Base-by-base conservation (phyloP, 331 rosid genomes). In the Spiraea crenata region DNA sequence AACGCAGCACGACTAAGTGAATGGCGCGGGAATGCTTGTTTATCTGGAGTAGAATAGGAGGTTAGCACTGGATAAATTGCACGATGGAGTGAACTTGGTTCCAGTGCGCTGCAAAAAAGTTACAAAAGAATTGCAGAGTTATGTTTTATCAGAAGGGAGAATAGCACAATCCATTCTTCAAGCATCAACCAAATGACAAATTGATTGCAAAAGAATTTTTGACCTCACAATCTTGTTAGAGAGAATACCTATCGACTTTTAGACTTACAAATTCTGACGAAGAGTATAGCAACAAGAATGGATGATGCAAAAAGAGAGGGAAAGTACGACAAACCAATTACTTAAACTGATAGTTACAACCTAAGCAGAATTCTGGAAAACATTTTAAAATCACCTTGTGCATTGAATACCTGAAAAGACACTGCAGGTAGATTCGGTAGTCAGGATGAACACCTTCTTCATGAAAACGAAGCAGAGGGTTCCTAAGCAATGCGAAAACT, bases 391-490 rank as follows among this genome's bases (percentile, higher is more conserved):
- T 41, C 73, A 38, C 34, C 50, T 25, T 50, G 78, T 80, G 69
- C 59, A 44, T 44, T 50, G 68, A 47, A 74, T 84, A 93, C 99
- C 97, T 93, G 87, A 89, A 87, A 67, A 93, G 95, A 84, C 99
- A 91, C 86, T 91, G 97, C 66, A 93, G 83, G 80, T 89, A 93
- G 82, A 93, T 93, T 59, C 97, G 89, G 73, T 85, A 84, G 75
- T 93, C 99, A 0, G 97, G 99, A 76, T 93, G 99, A 65, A 93
- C 90, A 19, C 99, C 99, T 83, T 93, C 98, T 83, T 93, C 99
- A 39, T 93, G 97, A 63, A 91, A 82, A 58, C 89, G 91, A 50
- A 93, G 99, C 74, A 93, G 91, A 73, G 99, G 96, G 80, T 85
- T 93, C 65, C 97, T 82, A 74, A 90, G 96, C 77, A 93, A 85